Evolutionary conservation across 139 green algal species (phyloP), one percentile per base, ranked within the genome.

Genomic region (Picochlorum sp.): DNA sequence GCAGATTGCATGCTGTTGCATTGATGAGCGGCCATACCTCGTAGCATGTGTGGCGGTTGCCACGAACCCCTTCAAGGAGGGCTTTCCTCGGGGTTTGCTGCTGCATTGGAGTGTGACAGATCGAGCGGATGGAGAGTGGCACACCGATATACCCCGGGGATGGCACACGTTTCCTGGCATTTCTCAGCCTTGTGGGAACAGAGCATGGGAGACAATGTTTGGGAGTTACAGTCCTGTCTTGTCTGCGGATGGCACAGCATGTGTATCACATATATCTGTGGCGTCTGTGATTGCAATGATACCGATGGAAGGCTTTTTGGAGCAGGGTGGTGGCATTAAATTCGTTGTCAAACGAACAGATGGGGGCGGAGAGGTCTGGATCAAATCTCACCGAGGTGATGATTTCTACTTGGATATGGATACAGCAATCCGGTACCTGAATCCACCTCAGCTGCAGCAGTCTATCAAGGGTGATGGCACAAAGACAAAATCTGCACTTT

Each of bases 271-370:
- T 7, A 66, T 64, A 14, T 32, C 47, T 4, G 49, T 70, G 3
- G 38, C 65, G 50, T 70, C 59, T 16, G 44, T 73, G 16, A 60
- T 78, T 41, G 26, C 73, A 62, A 66, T 73, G 51, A 24, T 72
- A 18, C 66, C 57, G 9, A 28, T 66, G 61, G 62, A 71, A 45
- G 69, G 69, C 16, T n/a, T 34, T 16, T 62, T 75, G 30, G 11
- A 30, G 16, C 14, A 70, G 24, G 49, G 45, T 16, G 60, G 60
- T 24, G 69, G 69, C 28, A 16, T 76, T 16, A 71, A 76, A 54
- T 78, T 67, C 11, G 71, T 78, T 49, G 24, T 78, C 16, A 62
- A 68, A 26, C 63, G 71, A 50, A 65, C 65, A 14, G 65, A 78
- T 59, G 49, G 47, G 34, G 32, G 49, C n/a, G 57, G 56, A 49